Percentiles rank a stretch among this genome's conserved stretches.
Conservation (phyloP, 1,284 basidiomycete species). For the Leucoagaricus sp. region DNA sequence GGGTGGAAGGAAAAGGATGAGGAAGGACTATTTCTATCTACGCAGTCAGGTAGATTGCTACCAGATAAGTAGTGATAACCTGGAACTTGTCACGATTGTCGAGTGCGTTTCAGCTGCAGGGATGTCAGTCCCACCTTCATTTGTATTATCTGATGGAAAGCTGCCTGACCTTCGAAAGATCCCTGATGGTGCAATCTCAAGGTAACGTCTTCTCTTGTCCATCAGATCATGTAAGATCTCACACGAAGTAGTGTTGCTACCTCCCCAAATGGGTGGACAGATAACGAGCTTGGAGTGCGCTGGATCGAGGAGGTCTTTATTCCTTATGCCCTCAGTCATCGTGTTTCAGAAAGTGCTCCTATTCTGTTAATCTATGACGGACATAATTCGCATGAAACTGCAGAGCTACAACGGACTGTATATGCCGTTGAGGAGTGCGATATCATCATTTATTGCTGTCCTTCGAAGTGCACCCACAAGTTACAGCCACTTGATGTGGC, state of each 20-base stretch:
- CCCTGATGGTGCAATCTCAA: slow-evolving; percentile 11
- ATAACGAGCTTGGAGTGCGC: slow-evolving; percentile 13
- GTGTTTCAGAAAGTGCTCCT: slow-evolving; percentile 17
- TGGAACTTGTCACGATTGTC: slow-evolving; percentile 25
- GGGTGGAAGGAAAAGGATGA: slow-evolving; percentile 19
- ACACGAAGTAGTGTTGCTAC: slow-evolving; percentile 16
- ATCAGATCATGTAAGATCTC: background rate
- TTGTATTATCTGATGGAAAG: slow-evolving; percentile 20
- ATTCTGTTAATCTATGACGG: slow-evolving; percentile 24
- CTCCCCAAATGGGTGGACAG: slow-evolving; percentile 23
- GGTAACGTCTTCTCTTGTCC: slow-evolving; percentile 5
- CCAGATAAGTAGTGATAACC: slow-evolving; percentile 20
- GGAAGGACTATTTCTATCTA: slow-evolving; percentile 12
- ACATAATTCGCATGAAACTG: slow-evolving; percentile 23
- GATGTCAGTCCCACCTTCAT: slow-evolving; percentile 14
- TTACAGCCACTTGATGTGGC: slow-evolving; percentile 25
- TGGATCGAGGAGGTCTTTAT: slow-evolving; percentile 24
- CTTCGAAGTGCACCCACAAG: slow-evolving; percentile 25
- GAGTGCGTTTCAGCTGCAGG: slow-evolving; percentile 24
- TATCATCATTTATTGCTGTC: slow-evolving; percentile 22
- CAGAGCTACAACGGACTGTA: slow-evolving; percentile 14
- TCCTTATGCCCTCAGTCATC: slow-evolving; percentile 14
- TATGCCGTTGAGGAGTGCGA: slow-evolving; percentile 13
- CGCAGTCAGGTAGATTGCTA: slow-evolving; percentile 12
- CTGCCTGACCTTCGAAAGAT: slow-evolving; percentile 17